Evolutionary conservation across 2,329 filamentous ascomycete genomes (phyloP), one percentile per base, ranked within the genome.

Genomic region (Colletotrichum tropicicola): DNA sequence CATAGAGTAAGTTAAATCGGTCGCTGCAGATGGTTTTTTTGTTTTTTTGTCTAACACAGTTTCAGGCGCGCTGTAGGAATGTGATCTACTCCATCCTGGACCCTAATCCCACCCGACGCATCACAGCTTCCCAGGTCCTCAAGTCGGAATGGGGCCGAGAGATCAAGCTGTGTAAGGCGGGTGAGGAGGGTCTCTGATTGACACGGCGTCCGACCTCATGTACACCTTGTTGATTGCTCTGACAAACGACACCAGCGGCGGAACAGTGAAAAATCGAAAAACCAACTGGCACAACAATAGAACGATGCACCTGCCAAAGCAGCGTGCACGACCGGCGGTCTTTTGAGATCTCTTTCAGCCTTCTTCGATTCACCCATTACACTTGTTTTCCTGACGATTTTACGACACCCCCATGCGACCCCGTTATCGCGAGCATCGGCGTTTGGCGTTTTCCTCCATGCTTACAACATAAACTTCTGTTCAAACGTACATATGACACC

Each of bases 51-150:
- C 17, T 21, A 45, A 57, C 10, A 55, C 17, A 5, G 9, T 35
- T 10, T 15, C 70, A 98, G 95, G 94, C 94, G 71, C 93, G 95
- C 72, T 99, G 96, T 80, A 92, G 96, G 68, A 99, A 99, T 73
- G 96, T 99, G 73, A 98, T 99, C 75, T 99, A 99, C 81, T 98
- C 94, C 21, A 97, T 99, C 69, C 87, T 99, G 47, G 96, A 99
- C 75, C 96, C 96, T 28, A 98, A 97, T 76, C 94, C 96, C 25
- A 88, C 88, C 61, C 91, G 96, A 69, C 93, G 96, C 71, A 95
- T 99, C 76, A 98, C 94, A 28, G 95, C 96, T 63, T 95, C 94
- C 41, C 96, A 99, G 81, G 93, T 98, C 61, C 89, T 99, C 73
- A 97, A 97, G 80, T 98, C 95, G 5, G 96, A 99, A 82, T 99